These are phyloP conservation scores for Xylaria intraflava DNA, from an alignment of 495 filamentous ascomycete species.

Conservation along the genomic window DNA sequence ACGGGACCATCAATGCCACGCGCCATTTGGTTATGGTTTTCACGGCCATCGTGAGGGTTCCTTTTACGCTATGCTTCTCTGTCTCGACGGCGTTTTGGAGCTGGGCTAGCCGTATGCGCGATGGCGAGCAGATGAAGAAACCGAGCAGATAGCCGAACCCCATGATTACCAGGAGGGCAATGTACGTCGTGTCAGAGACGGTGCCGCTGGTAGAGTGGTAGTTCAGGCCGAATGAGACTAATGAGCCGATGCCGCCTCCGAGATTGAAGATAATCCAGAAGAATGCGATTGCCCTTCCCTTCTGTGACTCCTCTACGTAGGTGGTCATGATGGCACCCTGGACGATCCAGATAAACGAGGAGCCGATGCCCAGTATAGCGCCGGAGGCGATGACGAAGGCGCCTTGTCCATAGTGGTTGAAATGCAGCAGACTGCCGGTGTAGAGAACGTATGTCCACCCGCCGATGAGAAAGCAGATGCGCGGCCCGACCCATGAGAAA, in stretches of 20 bases:
- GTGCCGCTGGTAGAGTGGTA: constrained; percentile 32
- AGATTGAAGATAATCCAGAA: constrained; percentile 53
- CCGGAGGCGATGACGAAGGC: constrained; percentile 24
- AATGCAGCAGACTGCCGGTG: constrained; percentile 36
- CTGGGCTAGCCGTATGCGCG: constrained; percentile 14
- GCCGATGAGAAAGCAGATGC: constrained; percentile 35
- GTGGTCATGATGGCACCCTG: constrained; percentile 52
- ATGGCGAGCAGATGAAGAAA: constrained; percentile 33
- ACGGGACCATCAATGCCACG: constrained; percentile 36
- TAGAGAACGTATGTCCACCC: constrained; percentile 42
- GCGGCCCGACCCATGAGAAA: constrained; percentile 36
- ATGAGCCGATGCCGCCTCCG: constrained; percentile 43
- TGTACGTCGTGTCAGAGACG: constrained; percentile 47
- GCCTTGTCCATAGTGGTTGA: constrained; percentile 21
- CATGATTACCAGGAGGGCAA: constrained; percentile 47
- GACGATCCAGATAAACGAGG: constrained; percentile 45
- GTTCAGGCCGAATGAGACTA: constrained; percentile 44
- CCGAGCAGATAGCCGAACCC: constrained; percentile 37
- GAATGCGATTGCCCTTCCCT: constrained; percentile 45
- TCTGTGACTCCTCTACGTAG: constrained; percentile 41
- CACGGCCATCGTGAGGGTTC: constrained; percentile 16
- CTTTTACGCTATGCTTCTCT: constrained; percentile 7
- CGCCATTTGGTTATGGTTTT: constrained; percentile 33
- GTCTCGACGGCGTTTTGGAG: constrained; percentile 20
- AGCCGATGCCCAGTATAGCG: constrained; percentile 42